These are phyloP conservation scores for Aspergillus homomorphus DNA, from an alignment of 495 filamentous ascomycete species.

Conservation along the genomic window DNA sequence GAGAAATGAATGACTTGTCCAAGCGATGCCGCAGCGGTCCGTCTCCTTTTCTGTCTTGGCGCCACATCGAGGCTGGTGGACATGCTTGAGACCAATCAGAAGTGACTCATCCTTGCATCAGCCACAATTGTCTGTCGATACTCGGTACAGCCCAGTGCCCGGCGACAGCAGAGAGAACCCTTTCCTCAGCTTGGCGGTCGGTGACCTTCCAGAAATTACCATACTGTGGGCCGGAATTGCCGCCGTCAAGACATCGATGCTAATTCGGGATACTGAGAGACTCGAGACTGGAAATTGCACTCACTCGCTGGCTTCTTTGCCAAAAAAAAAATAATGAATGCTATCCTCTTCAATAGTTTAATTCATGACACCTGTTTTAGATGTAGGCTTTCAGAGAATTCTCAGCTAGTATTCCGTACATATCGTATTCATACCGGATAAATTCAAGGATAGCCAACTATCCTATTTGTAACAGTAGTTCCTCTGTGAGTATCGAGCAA, in stretches of 20 bases:
- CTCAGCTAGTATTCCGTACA: no score
- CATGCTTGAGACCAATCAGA: neutral
- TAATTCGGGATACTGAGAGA: neutral
- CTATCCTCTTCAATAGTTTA: no score
- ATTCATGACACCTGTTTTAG: no score
- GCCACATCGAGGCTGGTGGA: constrained; percentile 4
- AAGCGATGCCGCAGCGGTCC: constrained; percentile 1
- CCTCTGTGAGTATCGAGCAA: neutral
- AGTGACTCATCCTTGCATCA: neutral
- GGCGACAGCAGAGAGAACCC: neutral
- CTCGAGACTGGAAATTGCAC: neutral
- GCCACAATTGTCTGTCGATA: neutral
- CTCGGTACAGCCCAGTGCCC: neutral
- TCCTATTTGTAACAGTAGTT: neutral
- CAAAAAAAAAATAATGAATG: no score
- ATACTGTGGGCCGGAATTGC: neutral
- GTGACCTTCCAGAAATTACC: neutral
- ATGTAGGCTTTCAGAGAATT: no score
- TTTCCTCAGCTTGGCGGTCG: neutral
- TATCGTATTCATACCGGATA: no score
- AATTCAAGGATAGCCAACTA: neutral
- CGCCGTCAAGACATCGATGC: neutral
- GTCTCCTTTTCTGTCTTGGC: neutral
- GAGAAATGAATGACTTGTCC: constrained; percentile 1
- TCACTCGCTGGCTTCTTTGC: no score